Conservation (phyloP, 1,284 basidiomycete species). For the Lignosus rhinocerotis region DNA sequence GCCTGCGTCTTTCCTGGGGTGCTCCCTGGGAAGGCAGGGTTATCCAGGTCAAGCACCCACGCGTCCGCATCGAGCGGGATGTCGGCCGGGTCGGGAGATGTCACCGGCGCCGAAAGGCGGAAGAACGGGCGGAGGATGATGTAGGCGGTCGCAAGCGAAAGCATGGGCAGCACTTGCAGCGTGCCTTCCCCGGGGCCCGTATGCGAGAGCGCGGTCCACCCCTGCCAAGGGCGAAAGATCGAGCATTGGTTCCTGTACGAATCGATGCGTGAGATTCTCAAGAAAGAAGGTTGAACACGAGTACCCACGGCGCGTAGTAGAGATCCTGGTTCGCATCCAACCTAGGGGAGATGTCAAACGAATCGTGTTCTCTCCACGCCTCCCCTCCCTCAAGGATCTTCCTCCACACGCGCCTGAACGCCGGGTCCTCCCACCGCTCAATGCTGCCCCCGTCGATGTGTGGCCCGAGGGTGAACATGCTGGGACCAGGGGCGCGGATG, state of each 20-base stretch:
- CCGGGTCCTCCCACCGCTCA: constrained; percentile 78
- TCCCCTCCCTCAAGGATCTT: constrained; percentile 48
- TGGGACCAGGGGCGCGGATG: constrained; percentile 73
- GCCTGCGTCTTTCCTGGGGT: constrained; percentile 65
- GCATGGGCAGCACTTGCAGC: constrained; percentile 56
- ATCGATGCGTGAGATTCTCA: neutral
- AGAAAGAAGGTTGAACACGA: neutral
- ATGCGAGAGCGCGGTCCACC: constrained; percentile 67
- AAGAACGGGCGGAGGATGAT: constrained; percentile 79
- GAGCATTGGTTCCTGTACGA: constrained; percentile 60
- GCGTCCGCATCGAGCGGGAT: constrained; percentile 44
- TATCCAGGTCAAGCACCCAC: constrained; percentile 65
- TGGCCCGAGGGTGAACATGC: constrained; percentile 60
- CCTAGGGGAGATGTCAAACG: constrained; percentile 54
- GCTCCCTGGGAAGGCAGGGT: constrained; percentile 62
- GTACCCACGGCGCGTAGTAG: constrained; percentile 50
- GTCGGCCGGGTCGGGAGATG: constrained; percentile 1
- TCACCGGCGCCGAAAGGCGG: constrained; percentile 32
- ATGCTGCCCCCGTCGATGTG: constrained; percentile 78
- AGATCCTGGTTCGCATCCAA: constrained; percentile 57
- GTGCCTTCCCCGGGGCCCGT: constrained; percentile 72
- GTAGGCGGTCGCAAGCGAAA: constrained; percentile 65
- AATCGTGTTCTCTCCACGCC: constrained; percentile 58
- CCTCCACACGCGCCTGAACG: constrained; percentile 57
- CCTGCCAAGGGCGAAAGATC: constrained; percentile 79